Evolutionary conservation across 495 filamentous ascomycete species (phyloP).

Genomic region (Aspergillus mulundensis): DNA sequence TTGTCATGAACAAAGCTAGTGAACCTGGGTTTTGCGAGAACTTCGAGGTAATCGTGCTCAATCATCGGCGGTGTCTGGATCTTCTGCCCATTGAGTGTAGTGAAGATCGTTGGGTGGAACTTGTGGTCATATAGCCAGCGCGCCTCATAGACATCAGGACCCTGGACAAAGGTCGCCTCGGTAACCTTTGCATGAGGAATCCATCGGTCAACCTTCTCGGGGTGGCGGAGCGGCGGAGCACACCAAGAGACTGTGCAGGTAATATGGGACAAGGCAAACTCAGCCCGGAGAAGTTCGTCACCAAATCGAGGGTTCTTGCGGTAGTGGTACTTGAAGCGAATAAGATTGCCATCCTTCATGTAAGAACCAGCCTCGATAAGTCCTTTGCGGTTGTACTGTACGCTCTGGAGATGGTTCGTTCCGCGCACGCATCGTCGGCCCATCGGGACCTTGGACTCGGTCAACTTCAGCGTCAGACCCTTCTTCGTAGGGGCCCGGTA

Average conservation of each 20-base stretch:
- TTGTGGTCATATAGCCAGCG: conserved; percentile 60
- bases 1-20: conserved; percentile 56
- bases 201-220: conserved; percentile 53
- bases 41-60: conserved; percentile 50
- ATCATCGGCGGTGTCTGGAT: conserved; percentile 58
- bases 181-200: conserved; percentile 57
- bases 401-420: conserved; percentile 40
- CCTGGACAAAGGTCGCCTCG: conserved; percentile 55
- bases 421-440: conserved; percentile 46
- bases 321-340: conserved; percentile 56
- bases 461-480: conserved; percentile 26
- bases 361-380: conserved; percentile 53
- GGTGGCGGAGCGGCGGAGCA: conserved; percentile 48
- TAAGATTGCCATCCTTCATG: conserved; percentile 50
- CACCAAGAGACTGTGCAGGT: conserved; percentile 57
- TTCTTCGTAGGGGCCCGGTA: conserved; percentile 35
- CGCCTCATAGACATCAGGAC: conserved; percentile 49
- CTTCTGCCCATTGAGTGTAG: conserved; percentile 52
- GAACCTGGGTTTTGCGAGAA: conserved; percentile 52
- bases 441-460: conserved; percentile 40
- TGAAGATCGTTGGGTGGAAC: conserved; percentile 56
- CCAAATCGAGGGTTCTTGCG: conserved; percentile 53
- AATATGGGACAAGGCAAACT: conserved; percentile 53
- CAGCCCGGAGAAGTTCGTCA: conserved; percentile 55
- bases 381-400: conserved; percentile 54